phyloP scores from a whole-genome alignment of 306 rosid species.

The Amphicarpaea edgeworthii region DNA sequence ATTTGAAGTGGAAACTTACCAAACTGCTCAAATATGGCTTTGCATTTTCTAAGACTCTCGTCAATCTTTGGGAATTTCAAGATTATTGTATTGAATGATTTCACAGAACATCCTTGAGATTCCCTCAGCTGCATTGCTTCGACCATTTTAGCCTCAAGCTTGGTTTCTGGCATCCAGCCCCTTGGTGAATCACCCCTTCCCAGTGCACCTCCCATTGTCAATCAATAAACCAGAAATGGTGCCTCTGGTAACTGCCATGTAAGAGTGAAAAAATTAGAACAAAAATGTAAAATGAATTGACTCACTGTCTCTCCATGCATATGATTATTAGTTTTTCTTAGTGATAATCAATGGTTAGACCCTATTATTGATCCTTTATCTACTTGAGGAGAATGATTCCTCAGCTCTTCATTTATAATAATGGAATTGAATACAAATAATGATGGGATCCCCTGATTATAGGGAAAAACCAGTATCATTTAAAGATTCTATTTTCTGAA shows the following conservation, averaged over 20 bases:
- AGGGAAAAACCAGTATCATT: no score
- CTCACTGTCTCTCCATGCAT: neutral
- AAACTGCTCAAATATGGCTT: constrained; percentile 74
- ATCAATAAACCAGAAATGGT: constrained; percentile 36
- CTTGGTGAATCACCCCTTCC: constrained; percentile 61
- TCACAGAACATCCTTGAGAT: constrained; percentile 67
- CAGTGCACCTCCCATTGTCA: constrained; percentile 73
- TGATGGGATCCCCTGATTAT: no score
- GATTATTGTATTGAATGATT: constrained; percentile 82
- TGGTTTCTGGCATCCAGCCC: constrained; percentile 60
- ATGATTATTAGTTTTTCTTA: neutral
- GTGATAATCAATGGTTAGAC: constrained; percentile 1
- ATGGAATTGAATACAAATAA: no score
- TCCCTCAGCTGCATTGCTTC: constrained; percentile 79
- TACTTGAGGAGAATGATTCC: no score
- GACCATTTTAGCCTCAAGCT: constrained; percentile 83
- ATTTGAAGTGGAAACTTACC: constrained; percentile 62
- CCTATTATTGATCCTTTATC: neutral
- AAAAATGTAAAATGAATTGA: constrained; percentile 11
- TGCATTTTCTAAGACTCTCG: constrained; percentile 85
- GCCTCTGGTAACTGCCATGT: constrained; percentile 37
- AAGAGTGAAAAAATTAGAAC: constrained; percentile 9
- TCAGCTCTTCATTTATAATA: no score
- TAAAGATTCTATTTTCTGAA: no score
- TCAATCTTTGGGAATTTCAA: constrained; percentile 95